phyloP scores from a whole-genome alignment of 2,329 filamentous ascomycete species.

The Sporothrix schenckii region DNA sequence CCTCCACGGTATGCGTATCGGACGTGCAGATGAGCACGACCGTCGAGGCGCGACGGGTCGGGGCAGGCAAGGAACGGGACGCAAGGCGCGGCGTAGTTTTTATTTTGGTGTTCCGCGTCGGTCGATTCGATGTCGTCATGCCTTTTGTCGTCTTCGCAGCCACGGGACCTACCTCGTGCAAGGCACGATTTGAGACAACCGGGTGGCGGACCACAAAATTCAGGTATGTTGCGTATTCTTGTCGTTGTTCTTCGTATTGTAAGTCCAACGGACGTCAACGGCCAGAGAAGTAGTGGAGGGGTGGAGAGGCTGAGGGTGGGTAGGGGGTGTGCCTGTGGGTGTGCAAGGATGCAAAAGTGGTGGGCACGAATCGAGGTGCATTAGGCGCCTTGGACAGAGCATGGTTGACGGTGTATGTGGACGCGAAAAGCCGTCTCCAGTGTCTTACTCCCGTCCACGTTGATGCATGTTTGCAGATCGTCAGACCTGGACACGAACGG shows the following conservation, averaged over 20 bases:
- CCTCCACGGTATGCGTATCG: too few species aligned
- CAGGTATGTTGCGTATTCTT: not conserved
- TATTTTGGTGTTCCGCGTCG: not conserved
- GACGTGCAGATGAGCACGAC: not conserved
- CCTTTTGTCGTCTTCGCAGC: too few species aligned
- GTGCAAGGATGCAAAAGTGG: not conserved
- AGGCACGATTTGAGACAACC: too few species aligned
- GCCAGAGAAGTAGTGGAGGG: not conserved
- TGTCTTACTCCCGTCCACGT: too few species aligned
- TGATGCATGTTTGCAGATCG: too few species aligned
- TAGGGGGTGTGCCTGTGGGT: not conserved
- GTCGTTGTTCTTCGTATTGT: not conserved
- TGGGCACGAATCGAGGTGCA: not conserved
- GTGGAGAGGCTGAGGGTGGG: constrained; percentile 13
- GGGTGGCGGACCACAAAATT: too few species aligned
- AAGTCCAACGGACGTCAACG: too few species aligned
- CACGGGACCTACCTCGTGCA: too few species aligned
- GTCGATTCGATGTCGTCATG: not conserved
- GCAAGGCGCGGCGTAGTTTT: not conserved
- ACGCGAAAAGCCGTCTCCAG: too few species aligned
- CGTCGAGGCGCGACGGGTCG: too few species aligned
- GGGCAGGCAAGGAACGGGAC: not conserved
- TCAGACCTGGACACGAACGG: not conserved
- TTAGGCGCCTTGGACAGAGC: too few species aligned
- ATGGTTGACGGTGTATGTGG: too few species aligned